These are phyloP conservation scores for Mycena chlorophos DNA, from an alignment of 768 basidiomycete genomes.

Conservation along the genomic window DNA sequence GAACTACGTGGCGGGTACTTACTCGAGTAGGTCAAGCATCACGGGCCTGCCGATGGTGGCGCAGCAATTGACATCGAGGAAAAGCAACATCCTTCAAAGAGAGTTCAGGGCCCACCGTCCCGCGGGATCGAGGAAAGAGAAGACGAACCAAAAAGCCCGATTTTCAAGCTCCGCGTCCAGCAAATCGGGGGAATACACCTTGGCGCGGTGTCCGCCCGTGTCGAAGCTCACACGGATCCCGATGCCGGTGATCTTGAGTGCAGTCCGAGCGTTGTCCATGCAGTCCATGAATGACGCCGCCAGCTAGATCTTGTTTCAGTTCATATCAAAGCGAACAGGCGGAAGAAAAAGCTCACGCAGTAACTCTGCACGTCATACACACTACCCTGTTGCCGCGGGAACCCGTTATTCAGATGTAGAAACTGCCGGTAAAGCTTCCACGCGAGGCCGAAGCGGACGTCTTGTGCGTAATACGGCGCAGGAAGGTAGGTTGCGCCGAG, in stretches of 20 bases:
- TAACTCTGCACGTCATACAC: constrained; percentile 8
- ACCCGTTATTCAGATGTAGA: constrained; percentile 2
- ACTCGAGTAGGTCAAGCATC: background rate
- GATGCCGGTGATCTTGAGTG: constrained; percentile 3
- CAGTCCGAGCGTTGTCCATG: background rate
- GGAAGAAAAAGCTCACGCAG: background rate
- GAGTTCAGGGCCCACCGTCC: too few relatives aligned
- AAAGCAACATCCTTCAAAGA: background rate
- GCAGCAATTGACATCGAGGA: background rate
- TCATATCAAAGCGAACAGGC: background rate
- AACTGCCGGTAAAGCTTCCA: constrained; percentile 5
- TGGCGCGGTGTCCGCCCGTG: constrained; percentile 2
- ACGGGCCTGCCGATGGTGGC: background rate
- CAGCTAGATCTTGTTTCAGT: background rate
- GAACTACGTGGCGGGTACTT: background rate
- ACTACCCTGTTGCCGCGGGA: background rate
- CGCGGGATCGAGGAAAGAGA: background rate
- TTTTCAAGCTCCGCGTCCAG: constrained; percentile 6
- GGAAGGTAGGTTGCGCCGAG: constrained; percentile 33
- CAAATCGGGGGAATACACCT: background rate
- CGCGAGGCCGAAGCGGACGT: background rate
- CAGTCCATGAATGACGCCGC: background rate
- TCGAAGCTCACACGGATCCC: background rate
- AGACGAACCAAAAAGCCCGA: constrained; percentile 4
- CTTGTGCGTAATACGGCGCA: background rate